Conservation (phyloP, 129 eudicot species). For the Heracleum sosnowskyi region DNA sequence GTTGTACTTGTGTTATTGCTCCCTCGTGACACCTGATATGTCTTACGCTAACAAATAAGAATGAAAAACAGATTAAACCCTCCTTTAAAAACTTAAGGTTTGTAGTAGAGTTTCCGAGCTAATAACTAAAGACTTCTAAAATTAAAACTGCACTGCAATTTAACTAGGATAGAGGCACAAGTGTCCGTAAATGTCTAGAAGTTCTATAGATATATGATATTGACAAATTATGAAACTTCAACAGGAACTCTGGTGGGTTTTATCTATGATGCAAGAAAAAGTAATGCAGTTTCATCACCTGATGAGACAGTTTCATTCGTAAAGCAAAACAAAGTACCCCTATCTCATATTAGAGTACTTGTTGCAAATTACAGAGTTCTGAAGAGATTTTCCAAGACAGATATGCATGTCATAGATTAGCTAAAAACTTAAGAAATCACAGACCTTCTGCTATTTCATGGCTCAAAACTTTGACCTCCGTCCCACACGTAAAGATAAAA, state of each 20-base stretch:
- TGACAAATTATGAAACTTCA: neutral
- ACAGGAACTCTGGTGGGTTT: constrained; percentile 18
- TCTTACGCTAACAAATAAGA: neutral
- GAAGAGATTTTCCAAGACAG: neutral
- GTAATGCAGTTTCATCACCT: constrained; percentile 1
- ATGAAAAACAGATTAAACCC: neutral
- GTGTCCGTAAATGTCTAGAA: neutral
- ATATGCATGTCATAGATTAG: constrained; percentile 3
- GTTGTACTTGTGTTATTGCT: too few relatives aligned
- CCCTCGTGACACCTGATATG: too few relatives aligned
- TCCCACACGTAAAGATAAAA: constrained; percentile 9
- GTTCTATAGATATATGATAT: neutral
- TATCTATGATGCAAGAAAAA: constrained; percentile 13
- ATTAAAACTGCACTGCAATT: neutral
- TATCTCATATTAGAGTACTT: constrained; percentile 10
- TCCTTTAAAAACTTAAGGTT: too few relatives aligned
- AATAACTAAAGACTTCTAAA: neutral
- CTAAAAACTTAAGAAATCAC: constrained; percentile 1
- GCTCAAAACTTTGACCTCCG: constrained; percentile 3
- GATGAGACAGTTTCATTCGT: constrained; percentile 8
- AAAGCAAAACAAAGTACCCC: neutral
- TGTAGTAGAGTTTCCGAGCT: neutral
- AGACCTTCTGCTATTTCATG: constrained; percentile 7
- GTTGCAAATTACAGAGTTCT: constrained; percentile 4
- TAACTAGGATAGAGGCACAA: neutral